These are phyloP conservation scores for Boletus bicolor DNA, from an alignment of 768 basidiomycete species.

Conservation along the genomic window DNA sequence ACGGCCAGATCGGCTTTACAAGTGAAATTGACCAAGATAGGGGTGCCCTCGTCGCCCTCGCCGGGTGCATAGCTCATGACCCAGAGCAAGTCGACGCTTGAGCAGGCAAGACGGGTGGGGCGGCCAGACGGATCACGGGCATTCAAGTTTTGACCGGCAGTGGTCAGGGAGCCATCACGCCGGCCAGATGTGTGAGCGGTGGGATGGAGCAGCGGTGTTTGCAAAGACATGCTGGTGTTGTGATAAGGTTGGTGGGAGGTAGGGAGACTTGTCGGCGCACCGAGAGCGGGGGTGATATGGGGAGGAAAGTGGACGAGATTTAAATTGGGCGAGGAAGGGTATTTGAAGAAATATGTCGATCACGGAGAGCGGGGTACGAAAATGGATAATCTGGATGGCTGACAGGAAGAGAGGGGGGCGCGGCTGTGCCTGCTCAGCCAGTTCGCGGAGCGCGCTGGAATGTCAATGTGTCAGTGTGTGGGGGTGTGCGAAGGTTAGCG, in stretches of 20 bases:
- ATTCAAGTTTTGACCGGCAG: slow-evolving; percentile 10
- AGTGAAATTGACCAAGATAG: slow-evolving; percentile 57
- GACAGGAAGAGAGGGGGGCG: background rate
- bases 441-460: too few species aligned
- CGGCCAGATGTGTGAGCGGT: background rate
- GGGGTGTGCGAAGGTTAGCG: background rate
- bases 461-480: background rate
- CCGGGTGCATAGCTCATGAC: slow-evolving; percentile 63
- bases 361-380: slow-evolving; percentile 15
- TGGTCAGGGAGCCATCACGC: background rate
- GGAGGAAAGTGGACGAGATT: slow-evolving; percentile 14
- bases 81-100: slow-evolving; percentile 53
- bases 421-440: too few species aligned
- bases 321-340: slow-evolving; percentile 18
- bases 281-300: background rate
- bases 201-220: background rate
- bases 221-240: background rate
- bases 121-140: slow-evolving; percentile 5
- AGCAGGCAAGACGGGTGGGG: slow-evolving; percentile 37
- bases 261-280: background rate
- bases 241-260: background rate
- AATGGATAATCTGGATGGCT: slow-evolving; percentile 2
- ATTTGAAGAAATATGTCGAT: slow-evolving; percentile 18
- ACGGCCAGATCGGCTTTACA: slow-evolving; percentile 23
- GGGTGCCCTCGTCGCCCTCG: slow-evolving; percentile 61